Percentiles rank a stretch among this genome's conserved stretches.
phyloP scores from a whole-genome alignment of 2,329 filamentous ascomycete species.

The Aspergillus sclerotialis region DNA sequence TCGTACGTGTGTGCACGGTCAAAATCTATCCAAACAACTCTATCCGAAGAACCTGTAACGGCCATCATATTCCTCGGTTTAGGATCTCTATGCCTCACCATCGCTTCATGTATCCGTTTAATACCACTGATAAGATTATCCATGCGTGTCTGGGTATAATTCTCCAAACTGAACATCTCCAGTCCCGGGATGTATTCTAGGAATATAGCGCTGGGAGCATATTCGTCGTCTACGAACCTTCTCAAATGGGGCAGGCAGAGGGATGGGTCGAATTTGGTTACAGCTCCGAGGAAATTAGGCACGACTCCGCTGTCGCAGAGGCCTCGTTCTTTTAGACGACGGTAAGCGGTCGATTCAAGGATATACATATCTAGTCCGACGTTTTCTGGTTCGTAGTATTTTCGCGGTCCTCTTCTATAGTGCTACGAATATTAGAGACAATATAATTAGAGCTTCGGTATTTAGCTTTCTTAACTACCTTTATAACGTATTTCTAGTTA shows the following conservation, averaged over 20 bases:
- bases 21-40: conserved; percentile 14
- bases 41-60: conserved; percentile 6
- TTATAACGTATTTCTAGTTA: conserved; percentile 11
- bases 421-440: conserved; percentile 5
- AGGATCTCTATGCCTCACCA: conserved; percentile 6
- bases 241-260: conserved; percentile 6
- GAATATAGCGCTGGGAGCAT: conserved; percentile 11
- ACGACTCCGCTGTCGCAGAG: conserved; percentile 6
- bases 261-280: conserved; percentile 6
- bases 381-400: conserved; percentile 3
- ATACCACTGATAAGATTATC: conserved; percentile 7
- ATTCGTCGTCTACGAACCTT: conserved; percentile 8
- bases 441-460: conserved; percentile 2
- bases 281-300: conserved; percentile 5
- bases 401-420: conserved; percentile 5
- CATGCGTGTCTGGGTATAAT: conserved; percentile 4
- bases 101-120: conserved; percentile 9
- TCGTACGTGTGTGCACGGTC: no score
- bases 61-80: conserved; percentile 12
- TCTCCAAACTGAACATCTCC: conserved; percentile 4
- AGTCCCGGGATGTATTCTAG: conserved; percentile 11
- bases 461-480: no score
- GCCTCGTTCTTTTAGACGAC: conserved; percentile 3
- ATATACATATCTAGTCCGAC: conserved; percentile 5
- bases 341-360: conserved; percentile 5